These are phyloP conservation scores for Cryptosporidium sp. DNA, from an alignment of 169 alveolate genomes.

Conservation along the genomic window DNA sequence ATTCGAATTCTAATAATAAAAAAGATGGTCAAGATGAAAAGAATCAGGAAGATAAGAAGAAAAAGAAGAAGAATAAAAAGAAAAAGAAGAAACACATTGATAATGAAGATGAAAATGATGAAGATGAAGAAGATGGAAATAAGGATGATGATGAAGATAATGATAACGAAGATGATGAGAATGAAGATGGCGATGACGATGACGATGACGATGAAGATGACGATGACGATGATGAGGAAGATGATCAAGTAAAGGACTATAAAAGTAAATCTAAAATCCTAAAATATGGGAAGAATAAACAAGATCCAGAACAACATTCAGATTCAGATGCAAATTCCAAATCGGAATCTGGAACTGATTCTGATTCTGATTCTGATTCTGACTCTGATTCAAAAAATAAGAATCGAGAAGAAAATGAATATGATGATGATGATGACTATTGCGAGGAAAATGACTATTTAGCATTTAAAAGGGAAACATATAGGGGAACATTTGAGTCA, in stretches of 20 bases:
- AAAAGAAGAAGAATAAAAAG: background rate
- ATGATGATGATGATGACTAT: constrained; percentile 23
- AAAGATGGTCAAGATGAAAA: background rate
- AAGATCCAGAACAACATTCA: background rate
- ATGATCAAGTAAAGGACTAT: background rate
- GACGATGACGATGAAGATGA: background rate
- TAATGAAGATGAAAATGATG: background rate
- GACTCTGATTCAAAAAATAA: background rate
- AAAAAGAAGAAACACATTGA: background rate
- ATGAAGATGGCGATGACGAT: background rate
- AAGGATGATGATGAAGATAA: background rate
- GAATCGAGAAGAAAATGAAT: background rate
- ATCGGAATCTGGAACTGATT: background rate
- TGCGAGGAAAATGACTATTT: constrained; percentile 44
- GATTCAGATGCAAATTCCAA: background rate
- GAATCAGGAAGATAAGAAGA: background rate
- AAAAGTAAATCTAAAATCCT: background rate
- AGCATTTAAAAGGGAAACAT: constrained; percentile 42
- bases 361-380: background rate
- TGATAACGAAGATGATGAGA: background rate
- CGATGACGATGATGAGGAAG: background rate
- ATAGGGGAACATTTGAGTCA: constrained; percentile 26
- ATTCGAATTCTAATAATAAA: background rate
- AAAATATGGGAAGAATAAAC: background rate
- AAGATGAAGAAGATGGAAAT: background rate